Evolutionary conservation across 345 rosid species (phyloP).

Genomic region (Orychophragmus violaceus): DNA sequence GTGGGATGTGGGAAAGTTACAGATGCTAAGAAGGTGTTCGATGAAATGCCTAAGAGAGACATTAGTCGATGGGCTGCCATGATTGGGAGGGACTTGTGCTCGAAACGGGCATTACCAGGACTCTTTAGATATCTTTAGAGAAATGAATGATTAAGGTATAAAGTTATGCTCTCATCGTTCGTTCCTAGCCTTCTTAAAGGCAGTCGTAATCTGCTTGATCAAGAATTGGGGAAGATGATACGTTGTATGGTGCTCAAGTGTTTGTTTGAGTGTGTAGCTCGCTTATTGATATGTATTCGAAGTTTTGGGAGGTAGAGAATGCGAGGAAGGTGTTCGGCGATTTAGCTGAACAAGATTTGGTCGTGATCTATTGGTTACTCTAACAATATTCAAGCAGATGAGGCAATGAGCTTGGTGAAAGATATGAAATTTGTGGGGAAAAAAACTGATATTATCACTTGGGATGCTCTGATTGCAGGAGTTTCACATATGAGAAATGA

Average conservation of each 20-base stretch:
- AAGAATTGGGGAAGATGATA: slow-evolving; percentile 42
- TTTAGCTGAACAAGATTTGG: slow-evolving; percentile 52
- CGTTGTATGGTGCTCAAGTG: slow-evolving; percentile 46
- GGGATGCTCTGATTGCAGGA: slow-evolving; percentile 63
- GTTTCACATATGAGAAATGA: slow-evolving; percentile 55
- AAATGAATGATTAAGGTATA: slow-evolving; percentile 46
- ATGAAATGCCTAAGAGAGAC: slow-evolving; percentile 49
- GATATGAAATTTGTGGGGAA: slow-evolving; percentile 34
- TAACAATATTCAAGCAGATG: slow-evolving; percentile 37
- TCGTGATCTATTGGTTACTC: slow-evolving; percentile 58
- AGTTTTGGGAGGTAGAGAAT: slow-evolving; percentile 39
- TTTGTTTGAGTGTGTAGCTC: slow-evolving; percentile 48
- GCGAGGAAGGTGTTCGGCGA: slow-evolving; percentile 52
- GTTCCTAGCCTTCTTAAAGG: slow-evolving; percentile 70
- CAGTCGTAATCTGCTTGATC: slow-evolving; percentile 46
- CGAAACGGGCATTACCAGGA: slow-evolving; percentile 52
- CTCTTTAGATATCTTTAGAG: slow-evolving; percentile 34
- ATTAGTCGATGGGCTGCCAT: slow-evolving; percentile 44
- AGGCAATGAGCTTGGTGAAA: slow-evolving; percentile 51
- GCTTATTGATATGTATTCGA: slow-evolving; percentile 79
- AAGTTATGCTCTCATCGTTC: slow-evolving; percentile 48
- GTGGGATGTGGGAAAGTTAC: slow-evolving; percentile 31
- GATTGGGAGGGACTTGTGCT: slow-evolving; percentile 53
- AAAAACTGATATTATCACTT: slow-evolving; percentile 57
- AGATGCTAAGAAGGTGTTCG: slow-evolving; percentile 62